Evolutionary conservation across 2,329 filamentous ascomycete species (phyloP).

Genomic region (Fusarium subtropicale): DNA sequence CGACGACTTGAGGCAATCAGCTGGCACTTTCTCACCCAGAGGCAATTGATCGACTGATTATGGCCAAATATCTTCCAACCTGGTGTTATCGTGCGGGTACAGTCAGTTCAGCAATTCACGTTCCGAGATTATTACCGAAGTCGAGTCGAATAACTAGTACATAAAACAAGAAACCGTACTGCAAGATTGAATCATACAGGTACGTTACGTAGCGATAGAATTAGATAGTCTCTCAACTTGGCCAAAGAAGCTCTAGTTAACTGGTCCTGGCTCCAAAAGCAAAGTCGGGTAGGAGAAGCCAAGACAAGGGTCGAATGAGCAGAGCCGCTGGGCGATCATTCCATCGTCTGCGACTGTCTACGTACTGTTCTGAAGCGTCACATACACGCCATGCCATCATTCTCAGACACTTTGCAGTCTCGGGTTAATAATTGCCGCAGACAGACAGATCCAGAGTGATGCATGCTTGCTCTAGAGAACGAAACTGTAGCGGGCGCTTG

Average conservation of each 20-base stretch:
- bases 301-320: constrained; percentile 33
- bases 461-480: constrained; percentile 15
- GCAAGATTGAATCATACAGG: constrained; percentile 28
- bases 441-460: constrained; percentile 4
- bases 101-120: constrained; percentile 18
- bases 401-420: constrained; percentile 16
- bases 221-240: constrained; percentile 11
- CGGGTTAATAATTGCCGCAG: constrained; percentile 38
- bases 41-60: constrained; percentile 48
- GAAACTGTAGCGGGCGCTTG: constrained; percentile 28
- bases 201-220: not conserved
- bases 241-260: constrained; percentile 4
- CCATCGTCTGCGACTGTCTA: constrained; percentile 11
- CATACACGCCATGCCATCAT: constrained; percentile 34
- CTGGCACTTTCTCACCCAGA: constrained; percentile 29
- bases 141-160: not conserved
- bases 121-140: constrained; percentile 24
- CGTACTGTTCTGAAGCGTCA: constrained; percentile 13
- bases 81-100: constrained; percentile 38
- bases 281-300: constrained; percentile 5
- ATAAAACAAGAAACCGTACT: constrained; percentile 33
- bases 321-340: constrained; percentile 36
- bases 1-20: constrained; percentile 40
- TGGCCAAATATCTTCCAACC: constrained; percentile 34
- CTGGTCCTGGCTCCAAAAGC: constrained; percentile 17